Base-by-base conservation (phyloP, 1,284 basidiomycete genomes). In the Abortiporus biennis region DNA sequence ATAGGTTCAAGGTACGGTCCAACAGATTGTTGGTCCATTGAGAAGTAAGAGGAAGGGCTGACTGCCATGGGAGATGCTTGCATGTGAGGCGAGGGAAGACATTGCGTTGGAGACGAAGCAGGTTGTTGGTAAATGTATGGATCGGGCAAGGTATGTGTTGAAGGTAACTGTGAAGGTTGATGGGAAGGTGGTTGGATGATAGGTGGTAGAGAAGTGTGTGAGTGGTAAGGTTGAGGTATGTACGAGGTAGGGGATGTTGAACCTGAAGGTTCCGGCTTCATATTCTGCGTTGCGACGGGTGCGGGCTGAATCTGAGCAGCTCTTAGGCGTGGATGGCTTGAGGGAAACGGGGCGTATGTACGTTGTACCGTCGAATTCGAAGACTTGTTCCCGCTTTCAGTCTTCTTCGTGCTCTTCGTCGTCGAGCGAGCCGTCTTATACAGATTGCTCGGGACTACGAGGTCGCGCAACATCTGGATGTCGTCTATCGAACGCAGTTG, bases 271-370 rank as follows among this genome's bases (percentile, higher is more conserved):
- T 13, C 20, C 36, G 23, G 19, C 36, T 37, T 37, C 6, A 37
- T 37, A 40, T 27, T 25, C 24, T 32, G 23, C 17, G 21, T 16
- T 47, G 42, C n/a, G 51, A 47, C 13, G 54, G 40, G 38, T 56
- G 54, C 52, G 63, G 30, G 48, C 64, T 62, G 42, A 59, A 44
- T 25, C 27, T 38, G 48, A 51, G 33, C 36, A 53, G 24, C 42
- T 56, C 27, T 33, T 39, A 36, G 51, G 47, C 25, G 40, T n/a
- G 61, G 53, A 46, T 59, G 63, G 33, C 66, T 66, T 5, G 66
- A 57, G 35, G 78, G 72, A 55, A 78, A 81, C 3, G 78, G 63
- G 4, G 76, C 78, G 51, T 75, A 81, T 35, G 72, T 74, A 36
- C 77, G 69, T 50, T 56, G 58, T 11, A 57, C 56, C 31, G 45